Evolutionary conservation across 345 rosid genomes (phyloP), one percentile per base, ranked within the genome.

Genomic region (Rhizophora mangle): DNA sequence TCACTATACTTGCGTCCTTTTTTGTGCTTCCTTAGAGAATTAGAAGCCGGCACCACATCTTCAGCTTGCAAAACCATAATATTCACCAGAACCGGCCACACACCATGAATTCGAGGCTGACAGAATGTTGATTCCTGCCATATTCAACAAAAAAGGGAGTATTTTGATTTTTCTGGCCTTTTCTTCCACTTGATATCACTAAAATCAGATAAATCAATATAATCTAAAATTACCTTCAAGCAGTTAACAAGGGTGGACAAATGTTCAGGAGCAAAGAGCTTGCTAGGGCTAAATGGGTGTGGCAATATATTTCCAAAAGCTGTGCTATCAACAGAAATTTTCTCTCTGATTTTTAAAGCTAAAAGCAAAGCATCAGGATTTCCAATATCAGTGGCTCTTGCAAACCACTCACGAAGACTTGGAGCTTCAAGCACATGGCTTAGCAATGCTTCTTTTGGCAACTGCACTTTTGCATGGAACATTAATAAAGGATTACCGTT

Each of bases 121-220:
- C 98, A 96, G 82, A 92, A 92, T 63, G 97, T 82, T 60, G 99
- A 89, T 74, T 92, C 96, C 99, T 96, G 93, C 73, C 68, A 84
- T 55, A 60, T 74, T 68, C 59, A 37, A 72, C 68, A 75, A 30
- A 71, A 65, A 71, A 47, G 59, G 10, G 67, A 73, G 18, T 8
- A 55, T n/a, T 22, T 20, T 68, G 34, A 73, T 64, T 54, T 36
- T 18, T 26, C 21, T 29, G 19, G 18, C 70, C 52, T 20, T 20
- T 20, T 30, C 36, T 19, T 20, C n/a, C 57, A 21, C 43, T 34
- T 5, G 21, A 11, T n/a, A 46, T n/a, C 11, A 18, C 9, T 27
- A 1, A 32, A 5, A 18, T 2, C 24, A 24, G 16, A 7, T 6
- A 54, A 21, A 67, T 6, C 24, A 29, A 29, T n/a, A 7, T 11